Evolutionary conservation across 2,329 filamentous ascomycete species (phyloP), one percentile per base, ranked within the genome.

Genomic region (Cryphonectria naterciae): DNA sequence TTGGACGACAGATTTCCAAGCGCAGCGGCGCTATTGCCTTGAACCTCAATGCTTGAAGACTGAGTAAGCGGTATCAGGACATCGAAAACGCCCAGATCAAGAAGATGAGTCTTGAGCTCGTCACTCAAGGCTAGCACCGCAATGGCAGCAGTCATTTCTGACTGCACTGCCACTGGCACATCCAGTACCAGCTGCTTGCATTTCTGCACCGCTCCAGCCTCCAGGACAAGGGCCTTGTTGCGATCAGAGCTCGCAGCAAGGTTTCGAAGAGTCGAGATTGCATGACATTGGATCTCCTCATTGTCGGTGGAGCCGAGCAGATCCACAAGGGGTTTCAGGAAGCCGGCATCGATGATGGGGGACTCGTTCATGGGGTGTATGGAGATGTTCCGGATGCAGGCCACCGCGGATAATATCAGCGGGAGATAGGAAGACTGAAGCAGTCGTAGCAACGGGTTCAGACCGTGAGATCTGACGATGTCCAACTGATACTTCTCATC

Each of bases 81-180:
- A 78, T 98, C 96, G 78, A 98, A 98, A 1, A 99, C 95, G 32
- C 95, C 96, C 2, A 98, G 87, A 73, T 93, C 95, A 68, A 99
- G 84, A 17, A 99, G 87, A 78, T 97, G 93, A 5, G 93, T 90
- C 83, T 99, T 99, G 71, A 99, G 87, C 74, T 99, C 96, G 77
- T 99, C 96, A 76, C 95, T 98, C 67, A 99, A 84, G 25, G 96
- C 96, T 74, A 99, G 87, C 19, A 99, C 96, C 52, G 96, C 96
- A 81, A 99, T 98, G 1, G 96, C 96, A n/a, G 96, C 96, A 5
- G 96, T 99, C 96, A 99, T 99, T 81, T 99, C 96, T 1, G 95
- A 98, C 80, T 99, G 96, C 2, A 99, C 96, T 54, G 93, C 95
- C 65, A 98, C 87, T 0, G 96, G 94, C 2, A 98, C 96, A 69